Base-by-base conservation (phyloP, 768 basidiomycete species). In the Hortiboletus campestris region DNA sequence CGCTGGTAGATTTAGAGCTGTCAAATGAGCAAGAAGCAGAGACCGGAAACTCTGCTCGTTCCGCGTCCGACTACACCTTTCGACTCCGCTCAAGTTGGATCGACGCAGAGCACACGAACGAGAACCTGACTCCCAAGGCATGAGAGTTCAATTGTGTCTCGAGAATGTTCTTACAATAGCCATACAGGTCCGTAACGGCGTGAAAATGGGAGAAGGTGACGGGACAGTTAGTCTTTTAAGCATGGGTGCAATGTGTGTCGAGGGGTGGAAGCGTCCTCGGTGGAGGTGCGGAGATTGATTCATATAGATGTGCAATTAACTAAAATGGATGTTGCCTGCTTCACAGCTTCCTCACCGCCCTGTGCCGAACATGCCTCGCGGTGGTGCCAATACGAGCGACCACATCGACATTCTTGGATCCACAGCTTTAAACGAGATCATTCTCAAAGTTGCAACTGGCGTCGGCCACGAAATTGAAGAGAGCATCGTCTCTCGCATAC, bases 161-260 rank as follows among this genome's bases (percentile, higher is more conserved):
- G 17, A 48, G 6, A 14, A 29, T 40, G 31, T 52, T 17, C 32
- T 49, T 19, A 42, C 13, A 28, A 19, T 34, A 17, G 14, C 6
- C 17, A 8, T 47, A 4, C 48, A 86, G 86, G 74, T 91, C 46
- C 75, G 80, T 49, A 92, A 90, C 58, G 95, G 95, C 12, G 91
- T 98, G 50, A 91, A 89, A 61, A 85, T 95, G 72, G 92, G 93
- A 39, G 94, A 97, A 75, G 96, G 94, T 9, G 97, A 98, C 68
- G 96, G 97, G 13, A 98, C 97, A 2, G 94, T 94, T 22, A 84
- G 85, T 62, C 73, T 94, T 40, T 65, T 95, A 34, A 91, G 89
- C 61, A 77, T 94, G 50, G 96, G 94, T 16, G 85, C 90, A n/a
- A 97, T 98, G 94, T 98, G 96, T 64, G 86, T 89, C 12, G 92